Percentiles rank a stretch among this genome's conserved stretches.
Conservation (phyloP, 768 basidiomycete species). For the Mrakia hoshinonis region DNA sequence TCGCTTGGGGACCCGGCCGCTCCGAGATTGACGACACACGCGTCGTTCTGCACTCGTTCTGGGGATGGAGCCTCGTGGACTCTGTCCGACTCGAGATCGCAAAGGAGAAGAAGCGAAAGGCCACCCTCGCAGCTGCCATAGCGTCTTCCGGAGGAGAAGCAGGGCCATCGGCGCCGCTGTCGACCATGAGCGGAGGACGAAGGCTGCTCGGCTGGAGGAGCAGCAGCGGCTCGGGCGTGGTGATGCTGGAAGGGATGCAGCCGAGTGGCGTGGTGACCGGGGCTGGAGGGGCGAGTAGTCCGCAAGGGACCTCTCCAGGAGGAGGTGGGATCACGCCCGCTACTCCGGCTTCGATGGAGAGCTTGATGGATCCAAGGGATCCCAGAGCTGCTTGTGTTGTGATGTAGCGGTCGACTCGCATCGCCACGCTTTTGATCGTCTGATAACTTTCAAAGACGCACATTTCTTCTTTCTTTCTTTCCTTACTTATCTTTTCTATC, state of each 20-base stretch:
- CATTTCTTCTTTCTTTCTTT: not conserved
- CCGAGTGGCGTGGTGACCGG: not conserved
- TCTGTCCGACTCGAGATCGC: not conserved
- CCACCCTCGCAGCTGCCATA: not conserved
- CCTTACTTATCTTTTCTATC: not conserved
- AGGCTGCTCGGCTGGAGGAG: not conserved
- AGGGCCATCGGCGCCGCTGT: not conserved
- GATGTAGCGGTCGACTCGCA: not conserved
- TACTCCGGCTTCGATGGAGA: not conserved
- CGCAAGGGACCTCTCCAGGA: not conserved
- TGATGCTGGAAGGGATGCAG: not conserved
- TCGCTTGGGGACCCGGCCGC: not conserved
- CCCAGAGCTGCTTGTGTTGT: not conserved
- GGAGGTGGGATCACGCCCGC: not conserved
- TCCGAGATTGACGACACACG: slow-evolving; percentile 3
- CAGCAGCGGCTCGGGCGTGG: not conserved
- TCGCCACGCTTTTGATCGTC: too few relatives aligned
- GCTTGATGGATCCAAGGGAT: not conserved
- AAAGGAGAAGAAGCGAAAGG: slow-evolving; percentile 1
- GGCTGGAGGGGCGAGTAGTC: not conserved
- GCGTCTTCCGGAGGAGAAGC: not conserved
- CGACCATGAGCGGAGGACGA: not conserved
- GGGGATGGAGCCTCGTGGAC: slow-evolving; percentile 13
- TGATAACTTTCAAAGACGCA: not conserved
- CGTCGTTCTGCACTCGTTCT: not conserved